These are phyloP conservation scores for Neonectria ditissima DNA, from an alignment of 2,329 filamentous ascomycete species.

Conservation along the genomic window DNA sequence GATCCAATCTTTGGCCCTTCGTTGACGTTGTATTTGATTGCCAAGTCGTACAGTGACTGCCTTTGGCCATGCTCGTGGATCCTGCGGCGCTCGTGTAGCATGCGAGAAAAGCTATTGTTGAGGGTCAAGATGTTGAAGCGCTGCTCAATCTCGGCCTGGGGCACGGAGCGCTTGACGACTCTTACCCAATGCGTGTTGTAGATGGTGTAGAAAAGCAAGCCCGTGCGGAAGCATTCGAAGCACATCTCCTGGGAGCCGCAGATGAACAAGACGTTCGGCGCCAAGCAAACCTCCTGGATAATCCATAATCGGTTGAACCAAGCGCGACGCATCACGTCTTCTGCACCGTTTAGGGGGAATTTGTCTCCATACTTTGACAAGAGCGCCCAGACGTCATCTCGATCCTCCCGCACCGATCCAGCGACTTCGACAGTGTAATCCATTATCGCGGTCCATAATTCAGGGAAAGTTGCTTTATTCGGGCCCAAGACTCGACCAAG, in stretches of 20 bases:
- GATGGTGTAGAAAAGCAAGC: slow-evolving; percentile 46
- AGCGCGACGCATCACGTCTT: slow-evolving; percentile 43
- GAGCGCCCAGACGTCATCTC: slow-evolving; percentile 44
- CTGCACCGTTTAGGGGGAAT: slow-evolving; percentile 44
- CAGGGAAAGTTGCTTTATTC: slow-evolving; percentile 34
- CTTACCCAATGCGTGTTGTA: slow-evolving; percentile 47
- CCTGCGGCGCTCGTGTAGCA: slow-evolving; percentile 47
- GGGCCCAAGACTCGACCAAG: slow-evolving; percentile 42
- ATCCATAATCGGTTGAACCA: slow-evolving; percentile 52
- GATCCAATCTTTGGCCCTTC: slow-evolving; percentile 41
- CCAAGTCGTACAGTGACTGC: slow-evolving; percentile 42
- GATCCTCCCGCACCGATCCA: slow-evolving; percentile 38
- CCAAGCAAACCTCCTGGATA: slow-evolving; percentile 50
- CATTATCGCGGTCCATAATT: slow-evolving; percentile 48
- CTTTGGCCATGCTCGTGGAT: slow-evolving; percentile 40
- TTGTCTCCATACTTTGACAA: slow-evolving; percentile 34
- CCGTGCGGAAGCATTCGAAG: slow-evolving; percentile 44
- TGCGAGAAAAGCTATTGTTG: slow-evolving; percentile 36
- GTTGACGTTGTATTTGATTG: slow-evolving; percentile 49
- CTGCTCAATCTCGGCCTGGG: slow-evolving; percentile 27
- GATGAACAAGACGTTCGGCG: slow-evolving; percentile 38
- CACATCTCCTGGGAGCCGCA: slow-evolving; percentile 44
- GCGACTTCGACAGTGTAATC: slow-evolving; percentile 35
- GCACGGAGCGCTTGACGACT: slow-evolving; percentile 14
- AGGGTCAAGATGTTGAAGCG: slow-evolving; percentile 41